Evolutionary conservation across 805 yeast genomes (phyloP), one percentile per base, ranked within the genome.

Genomic region (Pichia sporocuriosa): DNA sequence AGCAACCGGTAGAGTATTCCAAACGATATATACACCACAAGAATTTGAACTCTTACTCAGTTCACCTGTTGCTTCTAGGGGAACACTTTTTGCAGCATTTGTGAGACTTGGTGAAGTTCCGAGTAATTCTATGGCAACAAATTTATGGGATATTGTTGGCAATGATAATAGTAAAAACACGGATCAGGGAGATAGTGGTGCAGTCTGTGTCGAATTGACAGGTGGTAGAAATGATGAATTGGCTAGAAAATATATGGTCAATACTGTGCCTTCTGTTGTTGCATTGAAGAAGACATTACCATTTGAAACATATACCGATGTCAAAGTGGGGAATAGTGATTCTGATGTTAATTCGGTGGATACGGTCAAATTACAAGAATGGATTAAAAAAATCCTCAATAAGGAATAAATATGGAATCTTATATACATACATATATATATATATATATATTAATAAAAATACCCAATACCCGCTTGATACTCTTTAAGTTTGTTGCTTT

Each of bases 241-340:
- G 42, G 59, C 76, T 59, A 58, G 70, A 33, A 70, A 79, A 35
- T 86, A 81, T 55, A 68, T 70, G 22, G 72, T 66, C 6, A 56
- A 50, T 37, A 63, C 67, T 26, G 67, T 84, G 4, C 95, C 95
- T 3, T 71, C 81, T 0, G 62, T 85, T 3, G 79, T 86, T 2
- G 76, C 81, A 8, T 68, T 85, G 37, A 66, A 73, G 46, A 82
- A 82, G 42, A 87, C 84, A 39, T 63, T 80, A 50, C 81, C 81
- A 1, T 63, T 61, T 12, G 72, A 67, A 30, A 52, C 60, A 24
- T 74, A 66, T 46, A 53, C 49, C 3, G 61, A 52, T 30, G 53
- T 53, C 9, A 57, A 60, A 20, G 53, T 66, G 27, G 50, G 39
- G 23, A 47, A 46, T 10, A 43, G 45, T 32, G 17, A 43, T 23